Evolutionary conservation across 75 land plant species (phyloP), one percentile per base, ranked within the genome.

Genomic region (Pseudotsuga menziesii): DNA sequence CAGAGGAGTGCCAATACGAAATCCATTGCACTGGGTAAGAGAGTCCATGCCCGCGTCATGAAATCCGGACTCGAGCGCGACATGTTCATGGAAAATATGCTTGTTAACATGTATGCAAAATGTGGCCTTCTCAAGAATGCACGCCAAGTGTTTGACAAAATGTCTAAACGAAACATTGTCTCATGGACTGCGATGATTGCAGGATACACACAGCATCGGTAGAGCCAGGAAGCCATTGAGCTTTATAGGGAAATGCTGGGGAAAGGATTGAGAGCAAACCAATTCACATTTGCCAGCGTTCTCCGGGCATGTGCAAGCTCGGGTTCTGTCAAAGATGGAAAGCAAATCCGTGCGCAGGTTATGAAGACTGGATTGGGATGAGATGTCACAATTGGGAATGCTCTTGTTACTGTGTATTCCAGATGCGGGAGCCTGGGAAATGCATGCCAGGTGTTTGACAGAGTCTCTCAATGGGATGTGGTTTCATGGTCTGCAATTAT

Each of bases 401-500:
- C 95, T 3, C 84, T 94, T 22, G 75, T 94, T 57, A 88, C 89
- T 62, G 83, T 94, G 93, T 94, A 94, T 73, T 72, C 85, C 0
- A 89, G 89, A 57, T 92, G 92, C 80, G 85, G 90, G 61, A 56
- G 70, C 27, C 83, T 86, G 67, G 75, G 16, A 2, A 80, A 74
- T 77, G 93, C 98, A 35, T 57, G 62, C 23, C 77, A 76, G 32
- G 82, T 84, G 52, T 92, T 94, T 75, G 83, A 86, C 44, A 82
- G 22, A 58, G 88, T 88, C 81, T 48, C 58, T 12, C 80, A 78
- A 70, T 74, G 86, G 52, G 87, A 90, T 76, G 77, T 76, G 25
- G 91, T 94, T 29, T 81, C 91, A 14, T 91, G 93, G 91, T 89
- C 89, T 74, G 85, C 85, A 54, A 67, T 93, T 81, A 89, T 93